Evolutionary conservation across 2,329 filamentous ascomycete genomes (phyloP).

Genomic region (Cladosporium austrohemisphaericum): DNA sequence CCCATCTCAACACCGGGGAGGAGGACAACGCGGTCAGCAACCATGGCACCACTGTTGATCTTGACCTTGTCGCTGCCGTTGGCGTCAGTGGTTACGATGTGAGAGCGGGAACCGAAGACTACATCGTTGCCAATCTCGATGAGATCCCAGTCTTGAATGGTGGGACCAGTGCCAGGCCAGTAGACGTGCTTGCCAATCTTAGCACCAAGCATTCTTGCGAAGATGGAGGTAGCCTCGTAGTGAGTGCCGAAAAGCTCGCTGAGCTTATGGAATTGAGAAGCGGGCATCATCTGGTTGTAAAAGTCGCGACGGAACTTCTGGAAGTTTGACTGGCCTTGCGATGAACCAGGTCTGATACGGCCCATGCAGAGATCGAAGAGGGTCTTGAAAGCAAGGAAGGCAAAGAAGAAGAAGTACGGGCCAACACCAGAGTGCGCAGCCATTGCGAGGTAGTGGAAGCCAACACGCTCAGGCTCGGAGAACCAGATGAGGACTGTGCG

Average conservation of each 20-base stretch:
- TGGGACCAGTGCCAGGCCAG: constrained; percentile 56
- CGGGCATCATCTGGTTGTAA: constrained; percentile 45
- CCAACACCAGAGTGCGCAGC: constrained; percentile 39
- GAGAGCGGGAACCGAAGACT: constrained; percentile 56
- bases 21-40: constrained; percentile 54
- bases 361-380: constrained; percentile 36
- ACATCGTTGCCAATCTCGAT: constrained; percentile 56
- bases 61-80: constrained; percentile 47
- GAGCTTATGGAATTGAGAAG: constrained; percentile 44
- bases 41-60: constrained; percentile 51
- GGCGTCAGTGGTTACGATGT: constrained; percentile 53
- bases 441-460: constrained; percentile 50
- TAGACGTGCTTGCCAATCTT: constrained; percentile 53
- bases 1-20: constrained; percentile 52
- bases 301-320: constrained; percentile 45
- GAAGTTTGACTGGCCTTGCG: constrained; percentile 34
- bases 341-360: constrained; percentile 34
- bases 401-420: constrained; percentile 45
- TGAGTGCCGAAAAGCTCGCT: constrained; percentile 53
- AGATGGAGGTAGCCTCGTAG: constrained; percentile 53
- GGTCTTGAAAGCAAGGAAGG: constrained; percentile 41
- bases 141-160: constrained; percentile 53
- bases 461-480: constrained; percentile 44
- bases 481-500: constrained; percentile 50
- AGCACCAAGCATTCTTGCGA: constrained; percentile 50